Conservation (phyloP, 2,329 filamentous ascomycete species). For the Claviceps sp. region DNA sequence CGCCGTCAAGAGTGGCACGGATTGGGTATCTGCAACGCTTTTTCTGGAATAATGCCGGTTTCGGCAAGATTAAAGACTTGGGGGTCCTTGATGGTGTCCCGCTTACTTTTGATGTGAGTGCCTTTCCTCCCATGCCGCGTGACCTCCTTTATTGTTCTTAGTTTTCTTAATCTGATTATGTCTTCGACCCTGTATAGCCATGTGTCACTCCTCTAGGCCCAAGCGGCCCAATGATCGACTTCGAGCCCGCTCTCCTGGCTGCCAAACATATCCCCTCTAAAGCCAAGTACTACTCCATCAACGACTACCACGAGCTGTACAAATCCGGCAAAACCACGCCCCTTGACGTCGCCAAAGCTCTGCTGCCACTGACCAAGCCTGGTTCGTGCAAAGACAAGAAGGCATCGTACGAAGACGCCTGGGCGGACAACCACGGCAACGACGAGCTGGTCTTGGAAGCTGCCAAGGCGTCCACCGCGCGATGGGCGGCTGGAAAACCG, state of each 20-base stretch:
- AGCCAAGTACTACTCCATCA: constrained; percentile 52
- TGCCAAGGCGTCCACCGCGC: constrained; percentile 57
- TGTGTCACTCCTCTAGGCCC: constrained; percentile 38
- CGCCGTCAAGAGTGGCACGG: constrained; percentile 39
- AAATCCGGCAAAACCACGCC: constrained; percentile 57
- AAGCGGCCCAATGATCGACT: constrained; percentile 23
- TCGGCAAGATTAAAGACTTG: constrained; percentile 33
- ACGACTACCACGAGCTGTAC: constrained; percentile 69
- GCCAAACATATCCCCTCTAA: constrained; percentile 26
- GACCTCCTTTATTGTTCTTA: no score
- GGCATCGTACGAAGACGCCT: constrained; percentile 56
- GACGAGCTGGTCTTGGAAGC: constrained; percentile 49
- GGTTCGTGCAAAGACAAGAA: constrained; percentile 29
- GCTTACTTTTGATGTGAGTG: constrained; percentile 33
- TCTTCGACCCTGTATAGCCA: constrained; percentile 26
- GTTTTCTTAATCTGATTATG: background rate
- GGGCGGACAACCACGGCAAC: constrained; percentile 49
- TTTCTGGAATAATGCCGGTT: constrained; percentile 57
- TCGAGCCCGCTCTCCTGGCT: constrained; percentile 28
- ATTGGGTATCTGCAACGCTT: constrained; percentile 47
- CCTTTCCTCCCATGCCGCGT: background rate
- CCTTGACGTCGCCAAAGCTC: constrained; percentile 52
- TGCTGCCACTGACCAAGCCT: constrained; percentile 58
- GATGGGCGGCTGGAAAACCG: constrained; percentile 54
- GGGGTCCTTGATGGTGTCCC: constrained; percentile 30